These are phyloP conservation scores for Chenopodium quinoa DNA, from an alignment of 148 eudicot species.

Conservation along the genomic window DNA sequence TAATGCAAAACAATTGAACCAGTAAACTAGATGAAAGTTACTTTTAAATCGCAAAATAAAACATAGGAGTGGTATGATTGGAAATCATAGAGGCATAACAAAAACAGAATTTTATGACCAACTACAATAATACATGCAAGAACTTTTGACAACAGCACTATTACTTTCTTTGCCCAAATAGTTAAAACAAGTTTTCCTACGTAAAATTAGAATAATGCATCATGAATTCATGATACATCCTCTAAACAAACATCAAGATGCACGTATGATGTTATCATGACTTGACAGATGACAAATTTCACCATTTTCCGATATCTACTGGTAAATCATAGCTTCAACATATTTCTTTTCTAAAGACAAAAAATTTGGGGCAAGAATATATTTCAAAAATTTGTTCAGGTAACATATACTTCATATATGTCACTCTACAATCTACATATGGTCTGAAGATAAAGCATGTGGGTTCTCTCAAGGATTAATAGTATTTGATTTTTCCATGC, in stretches of 20 bases:
- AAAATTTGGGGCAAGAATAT: neutral
- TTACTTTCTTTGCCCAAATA: neutral
- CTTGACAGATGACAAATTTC: neutral
- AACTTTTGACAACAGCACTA: neutral
- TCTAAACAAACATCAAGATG: neutral
- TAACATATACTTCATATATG: neutral
- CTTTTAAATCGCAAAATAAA: neutral
- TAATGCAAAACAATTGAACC: conserved; percentile 9
- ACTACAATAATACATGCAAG: neutral
- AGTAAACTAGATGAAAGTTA: neutral
- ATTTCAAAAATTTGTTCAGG: neutral
- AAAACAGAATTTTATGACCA: neutral
- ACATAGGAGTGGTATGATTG: neutral
- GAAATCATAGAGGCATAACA: neutral
- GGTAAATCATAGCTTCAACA: neutral
- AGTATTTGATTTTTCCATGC: too few relatives aligned
- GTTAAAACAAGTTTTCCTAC: neutral
- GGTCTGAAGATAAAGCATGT: neutral
- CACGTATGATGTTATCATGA: neutral
- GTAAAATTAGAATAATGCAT: too few relatives aligned
- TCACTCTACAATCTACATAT: neutral
- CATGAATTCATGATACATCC: neutral
- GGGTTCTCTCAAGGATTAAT: neutral
- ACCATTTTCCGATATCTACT: neutral
- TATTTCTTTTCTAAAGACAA: neutral